Base-by-base conservation (phyloP, 2,329 filamentous ascomycete species). In the Purpureocillium lavendulum region DNA sequence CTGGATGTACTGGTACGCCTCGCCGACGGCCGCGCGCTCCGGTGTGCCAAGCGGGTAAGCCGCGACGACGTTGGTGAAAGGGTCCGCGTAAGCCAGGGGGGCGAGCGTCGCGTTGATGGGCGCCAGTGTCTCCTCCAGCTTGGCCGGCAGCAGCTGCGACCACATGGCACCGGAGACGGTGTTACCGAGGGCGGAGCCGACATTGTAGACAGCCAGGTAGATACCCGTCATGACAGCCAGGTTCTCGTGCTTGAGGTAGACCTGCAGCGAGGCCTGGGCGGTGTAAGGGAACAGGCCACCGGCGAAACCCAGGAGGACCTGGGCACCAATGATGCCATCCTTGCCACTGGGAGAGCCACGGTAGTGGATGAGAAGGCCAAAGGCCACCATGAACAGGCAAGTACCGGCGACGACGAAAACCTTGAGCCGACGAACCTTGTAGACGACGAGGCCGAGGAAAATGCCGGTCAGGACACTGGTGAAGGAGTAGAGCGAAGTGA, bases 321-420 rank as follows among this genome's bases (percentile, higher is more conserved):
- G 73, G 0, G 65, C 73, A 1, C 67, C 67, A 36, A 80, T 68
- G n/a, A 80, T 62, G 2, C 76, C 77, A 0, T 64, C 60, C 30
- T 72, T 61, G 3, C 60, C 63, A 0, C 58, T 52, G 0, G 49
- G 32, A 1, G 55, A 60, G 11, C 75, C 74, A 2, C 73, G 70
- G 49, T 65, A 77, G 33, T 66, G 53, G 40, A 79, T 76, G 7
- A 80, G 61, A 4, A 80, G 56, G 2, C 69, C 73, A 48, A 78
- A 77, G 0, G 75, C 73, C 4, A 70, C 64, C 53, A 74, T 67
- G 52, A 76, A 80, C 0, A 79, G 55, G 5, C 64, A 52, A 0
- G 74, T 77, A 9, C 76, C 77, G 3, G 61, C 60, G 4, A 80
- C 60, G 38, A 80, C 77, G 51, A 80, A 75, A 13, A 61, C 62